phyloP scores from a whole-genome alignment of 179 eudicot species.

The Amaranthus tricolor region DNA sequence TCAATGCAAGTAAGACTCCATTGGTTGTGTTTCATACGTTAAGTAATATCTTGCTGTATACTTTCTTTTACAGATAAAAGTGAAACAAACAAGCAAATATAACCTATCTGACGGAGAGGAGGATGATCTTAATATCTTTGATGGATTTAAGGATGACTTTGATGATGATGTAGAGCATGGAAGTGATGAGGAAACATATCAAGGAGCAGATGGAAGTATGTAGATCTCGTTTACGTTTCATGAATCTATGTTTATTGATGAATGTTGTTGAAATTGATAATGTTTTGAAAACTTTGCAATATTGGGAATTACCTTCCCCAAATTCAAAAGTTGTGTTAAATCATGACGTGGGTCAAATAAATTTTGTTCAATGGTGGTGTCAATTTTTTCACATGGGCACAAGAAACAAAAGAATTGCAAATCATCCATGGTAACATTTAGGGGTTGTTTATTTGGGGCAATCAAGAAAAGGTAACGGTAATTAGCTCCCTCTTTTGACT shows the following conservation, averaged over 20 bases:
- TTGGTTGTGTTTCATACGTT: neutral
- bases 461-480: no score
- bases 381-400: neutral
- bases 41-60: neutral
- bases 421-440: no score
- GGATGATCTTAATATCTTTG: slow-evolving; percentile 56
- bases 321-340: neutral
- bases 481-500: no score
- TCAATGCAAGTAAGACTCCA: neutral
- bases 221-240: slow-evolving; percentile 7
- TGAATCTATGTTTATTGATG: neutral
- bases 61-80: slow-evolving; percentile 42
- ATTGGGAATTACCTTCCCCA: neutral
- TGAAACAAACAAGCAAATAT: slow-evolving; percentile 68
- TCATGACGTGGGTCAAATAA: neutral
- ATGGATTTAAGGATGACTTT: slow-evolving; percentile 67
- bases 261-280: neutral
- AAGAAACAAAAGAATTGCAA: no score
- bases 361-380: neutral
- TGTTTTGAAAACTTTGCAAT: neutral
- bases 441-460: no score
- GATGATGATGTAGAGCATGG: slow-evolving; percentile 61
- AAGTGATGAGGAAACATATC: slow-evolving; percentile 51
- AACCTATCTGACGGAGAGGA: slow-evolving; percentile 93
- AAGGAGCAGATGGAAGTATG: slow-evolving; percentile 38